phyloP scores from a whole-genome alignment of 352 stramenopile genomes.

The Phytophthora megakarya region DNA sequence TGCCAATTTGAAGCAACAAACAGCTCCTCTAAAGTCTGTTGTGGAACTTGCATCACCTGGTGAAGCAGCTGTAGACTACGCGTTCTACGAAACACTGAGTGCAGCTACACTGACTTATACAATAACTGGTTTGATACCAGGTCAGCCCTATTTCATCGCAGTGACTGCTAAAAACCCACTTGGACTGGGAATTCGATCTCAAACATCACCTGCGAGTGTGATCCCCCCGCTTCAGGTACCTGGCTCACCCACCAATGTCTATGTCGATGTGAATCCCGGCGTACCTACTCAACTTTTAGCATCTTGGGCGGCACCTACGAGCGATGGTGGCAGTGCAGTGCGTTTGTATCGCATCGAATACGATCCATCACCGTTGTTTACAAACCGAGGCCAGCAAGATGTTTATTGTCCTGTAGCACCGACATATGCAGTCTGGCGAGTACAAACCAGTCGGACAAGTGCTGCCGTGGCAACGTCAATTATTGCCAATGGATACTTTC shows the following conservation, averaged over 20 bases:
- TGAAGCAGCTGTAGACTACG: conserved; percentile 66
- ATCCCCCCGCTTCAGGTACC: conserved; percentile 81
- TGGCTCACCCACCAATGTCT: conserved; percentile 63
- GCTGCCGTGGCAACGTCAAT: conserved; percentile 20
- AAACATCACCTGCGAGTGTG: conserved; percentile 50
- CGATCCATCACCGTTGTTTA: conserved; percentile 70
- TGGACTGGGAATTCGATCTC: conserved; percentile 57
- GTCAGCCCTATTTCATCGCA: conserved; percentile 81
- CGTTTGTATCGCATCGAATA: conserved; percentile 86
- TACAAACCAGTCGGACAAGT: conserved; percentile 45
- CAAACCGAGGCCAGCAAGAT: conserved; percentile 64
- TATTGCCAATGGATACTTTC: conserved; percentile 65
- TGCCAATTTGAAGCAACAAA: conserved; percentile 15
- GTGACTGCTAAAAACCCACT: conserved; percentile 90
- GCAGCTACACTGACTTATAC: conserved; percentile 68
- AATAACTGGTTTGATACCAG: conserved; percentile 71
- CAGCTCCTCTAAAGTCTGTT: conserved; percentile 9
- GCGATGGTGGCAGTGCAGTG: conserved; percentile 65
- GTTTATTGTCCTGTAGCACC: conserved; percentile 69
- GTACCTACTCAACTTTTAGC: conserved; percentile 75
- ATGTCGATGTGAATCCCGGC: conserved; percentile 73
- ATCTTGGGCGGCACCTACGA: conserved; percentile 52
- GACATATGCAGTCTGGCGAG: conserved; percentile 61
- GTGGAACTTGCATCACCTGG: conserved; percentile 35
- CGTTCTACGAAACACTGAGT: conserved; percentile 72